A percentile compares a stretch with the other conserved stretches of the same genome.
phyloP scores from a whole-genome alignment of 352 stramenopile genomes.

The Aphanomyces stellatus region DNA sequence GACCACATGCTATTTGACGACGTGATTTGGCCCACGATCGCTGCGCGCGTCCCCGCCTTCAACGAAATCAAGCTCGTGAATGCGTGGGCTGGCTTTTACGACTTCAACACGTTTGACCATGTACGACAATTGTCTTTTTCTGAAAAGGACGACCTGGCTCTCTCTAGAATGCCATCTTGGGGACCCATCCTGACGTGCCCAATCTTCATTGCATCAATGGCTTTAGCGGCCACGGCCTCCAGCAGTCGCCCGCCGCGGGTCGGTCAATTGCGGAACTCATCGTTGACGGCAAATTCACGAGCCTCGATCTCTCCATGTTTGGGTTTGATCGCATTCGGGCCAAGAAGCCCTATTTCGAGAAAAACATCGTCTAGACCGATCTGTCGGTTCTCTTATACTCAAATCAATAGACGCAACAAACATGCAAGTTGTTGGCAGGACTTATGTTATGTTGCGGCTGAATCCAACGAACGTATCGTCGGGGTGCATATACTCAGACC shows the following conservation, averaged over 20 bases:
- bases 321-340: conserved; percentile 55
- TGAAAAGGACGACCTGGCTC: not conserved
- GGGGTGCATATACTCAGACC: no score
- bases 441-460: no score
- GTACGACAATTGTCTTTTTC: conserved; percentile 19
- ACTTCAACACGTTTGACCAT: conserved; percentile 84
- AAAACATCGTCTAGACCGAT: conserved; percentile 58
- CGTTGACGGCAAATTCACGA: conserved; percentile 55
- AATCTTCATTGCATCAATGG: conserved; percentile 82
- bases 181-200: conserved; percentile 56
- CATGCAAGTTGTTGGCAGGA: no score
- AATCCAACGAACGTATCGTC: no score
- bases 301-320: conserved; percentile 64
- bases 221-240: conserved; percentile 74
- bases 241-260: conserved; percentile 68
- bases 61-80: conserved; percentile 74
- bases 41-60: conserved; percentile 59
- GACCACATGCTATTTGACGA: conserved; percentile 68
- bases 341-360: conserved; percentile 42
- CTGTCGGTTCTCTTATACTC: no score
- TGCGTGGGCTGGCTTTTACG: conserved; percentile 75
- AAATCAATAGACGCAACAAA: no score
- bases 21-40: conserved; percentile 75
- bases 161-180: conserved; percentile 75
- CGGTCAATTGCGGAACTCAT: conserved; percentile 72